A percentile compares a stretch with the other conserved stretches of the same genome.
These are phyloP conservation scores for Lycium barbarum DNA, from an alignment of 257 asterid species.

Conservation along the genomic window DNA sequence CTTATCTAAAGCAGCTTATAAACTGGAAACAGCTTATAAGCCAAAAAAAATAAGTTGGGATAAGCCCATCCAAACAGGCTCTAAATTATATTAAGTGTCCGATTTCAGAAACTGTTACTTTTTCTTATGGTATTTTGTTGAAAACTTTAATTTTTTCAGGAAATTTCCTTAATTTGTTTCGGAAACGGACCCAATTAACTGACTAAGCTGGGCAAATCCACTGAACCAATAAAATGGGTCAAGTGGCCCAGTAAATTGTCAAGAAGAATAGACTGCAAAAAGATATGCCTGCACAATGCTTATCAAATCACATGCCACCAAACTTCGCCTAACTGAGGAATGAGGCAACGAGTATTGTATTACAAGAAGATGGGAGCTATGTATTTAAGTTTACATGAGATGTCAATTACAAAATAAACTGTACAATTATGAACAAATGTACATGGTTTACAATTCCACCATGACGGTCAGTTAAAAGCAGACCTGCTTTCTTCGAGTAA, in stretches of 20 bases:
- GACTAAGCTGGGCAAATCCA: not conserved
- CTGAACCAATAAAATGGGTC: not conserved
- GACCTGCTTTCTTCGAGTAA: constrained; percentile 27
- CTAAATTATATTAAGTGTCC: not conserved
- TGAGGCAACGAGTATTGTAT: not conserved
- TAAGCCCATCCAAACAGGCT: no score
- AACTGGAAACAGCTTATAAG: no score
- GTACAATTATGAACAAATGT: constrained; percentile 18
- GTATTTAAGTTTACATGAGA: constrained; percentile 7
- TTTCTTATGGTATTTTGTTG: not conserved
- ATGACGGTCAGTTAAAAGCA: not conserved
- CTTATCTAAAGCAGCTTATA: no score
- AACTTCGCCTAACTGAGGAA: not conserved
- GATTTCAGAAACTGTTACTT: not conserved
- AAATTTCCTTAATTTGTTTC: not conserved
- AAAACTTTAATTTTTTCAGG: no score
- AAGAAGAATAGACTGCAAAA: not conserved
- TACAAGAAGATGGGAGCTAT: not conserved
- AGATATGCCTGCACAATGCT: not conserved
- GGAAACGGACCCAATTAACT: not conserved
- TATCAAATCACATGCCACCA: constrained; percentile 8
- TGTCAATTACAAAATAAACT: not conserved
- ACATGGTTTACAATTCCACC: not conserved
- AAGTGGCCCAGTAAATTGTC: not conserved
- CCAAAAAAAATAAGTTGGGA: no score